Conservation (phyloP, 176 grass and related monocot genomes). For the Microstegium vimineum region DNA sequence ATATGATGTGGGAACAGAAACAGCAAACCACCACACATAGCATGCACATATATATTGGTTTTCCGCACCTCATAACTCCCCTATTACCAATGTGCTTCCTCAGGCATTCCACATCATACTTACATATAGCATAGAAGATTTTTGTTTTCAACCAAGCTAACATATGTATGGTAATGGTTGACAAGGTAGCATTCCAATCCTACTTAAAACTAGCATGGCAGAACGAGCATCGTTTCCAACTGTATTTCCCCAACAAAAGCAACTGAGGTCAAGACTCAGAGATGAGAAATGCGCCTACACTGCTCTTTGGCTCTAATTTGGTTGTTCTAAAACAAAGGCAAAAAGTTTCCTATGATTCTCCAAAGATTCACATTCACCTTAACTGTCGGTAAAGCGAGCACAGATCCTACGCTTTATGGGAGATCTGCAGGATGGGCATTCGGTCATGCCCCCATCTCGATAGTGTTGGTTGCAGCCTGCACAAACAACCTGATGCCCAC, state of each 20-base stretch:
- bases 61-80: neutral
- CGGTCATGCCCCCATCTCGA: conserved; percentile 37
- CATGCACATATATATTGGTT: no score
- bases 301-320: neutral
- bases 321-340: neutral
- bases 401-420: conserved; percentile 36
- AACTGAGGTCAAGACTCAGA: neutral
- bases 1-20: neutral
- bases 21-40: neutral
- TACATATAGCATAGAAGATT: neutral
- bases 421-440: conserved; percentile 52
- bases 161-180: neutral
- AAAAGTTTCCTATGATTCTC: neutral
- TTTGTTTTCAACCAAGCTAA: neutral
- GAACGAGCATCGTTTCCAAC: conserved; percentile 2
- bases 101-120: neutral
- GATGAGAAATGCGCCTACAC: neutral
- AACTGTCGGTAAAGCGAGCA: conserved; percentile 32
- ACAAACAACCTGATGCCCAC: conserved; percentile 52
- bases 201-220: neutral
- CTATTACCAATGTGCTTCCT: neutral
- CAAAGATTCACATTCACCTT: neutral
- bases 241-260: neutral
- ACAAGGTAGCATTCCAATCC: neutral
- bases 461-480: conserved; percentile 44